A percentile compares a stretch with the other conserved stretches of the same genome.
These are phyloP conservation scores for Antarctomyces pellizariae DNA, from an alignment of 495 filamentous ascomycete genomes.

Conservation along the genomic window DNA sequence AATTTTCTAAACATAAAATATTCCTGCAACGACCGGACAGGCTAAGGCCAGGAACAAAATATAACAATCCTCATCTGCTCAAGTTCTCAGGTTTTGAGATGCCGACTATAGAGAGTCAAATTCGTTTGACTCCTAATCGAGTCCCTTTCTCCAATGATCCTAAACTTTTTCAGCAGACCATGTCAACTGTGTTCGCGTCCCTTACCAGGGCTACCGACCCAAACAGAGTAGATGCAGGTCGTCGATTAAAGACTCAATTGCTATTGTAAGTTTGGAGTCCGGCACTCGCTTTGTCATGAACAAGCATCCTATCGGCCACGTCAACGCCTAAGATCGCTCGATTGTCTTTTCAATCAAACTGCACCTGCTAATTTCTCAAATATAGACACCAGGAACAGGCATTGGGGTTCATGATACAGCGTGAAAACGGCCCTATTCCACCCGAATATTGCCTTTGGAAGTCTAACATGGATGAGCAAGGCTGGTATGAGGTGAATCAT, in stretches of 20 bases:
- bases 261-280: no score
- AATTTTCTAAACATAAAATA: slow-evolving; percentile 12
- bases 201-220: no score
- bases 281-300: no score
- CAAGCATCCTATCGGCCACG: no score
- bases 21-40: slow-evolving; percentile 15
- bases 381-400: slow-evolving; percentile 15
- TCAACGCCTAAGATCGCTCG: slow-evolving; percentile 1
- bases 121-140: no score
- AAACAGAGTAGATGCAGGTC: no score
- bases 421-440: slow-evolving; percentile 13
- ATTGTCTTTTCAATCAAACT: not conserved
- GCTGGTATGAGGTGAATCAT: not conserved
- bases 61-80: slow-evolving; percentile 17
- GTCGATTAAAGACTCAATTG: no score
- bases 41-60: slow-evolving; percentile 4
- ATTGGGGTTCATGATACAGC: slow-evolving; percentile 14
- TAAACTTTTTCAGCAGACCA: no score
- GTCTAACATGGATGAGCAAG: slow-evolving; percentile 4
- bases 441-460: slow-evolving; percentile 12
- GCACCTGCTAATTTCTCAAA: not conserved
- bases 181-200: no score
- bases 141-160: no score
- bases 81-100: slow-evolving; percentile 10
- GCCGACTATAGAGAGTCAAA: no score